These are phyloP conservation scores for Naegleria fowleri DNA, from an alignment of 208 protist species.

Conservation along the genomic window DNA sequence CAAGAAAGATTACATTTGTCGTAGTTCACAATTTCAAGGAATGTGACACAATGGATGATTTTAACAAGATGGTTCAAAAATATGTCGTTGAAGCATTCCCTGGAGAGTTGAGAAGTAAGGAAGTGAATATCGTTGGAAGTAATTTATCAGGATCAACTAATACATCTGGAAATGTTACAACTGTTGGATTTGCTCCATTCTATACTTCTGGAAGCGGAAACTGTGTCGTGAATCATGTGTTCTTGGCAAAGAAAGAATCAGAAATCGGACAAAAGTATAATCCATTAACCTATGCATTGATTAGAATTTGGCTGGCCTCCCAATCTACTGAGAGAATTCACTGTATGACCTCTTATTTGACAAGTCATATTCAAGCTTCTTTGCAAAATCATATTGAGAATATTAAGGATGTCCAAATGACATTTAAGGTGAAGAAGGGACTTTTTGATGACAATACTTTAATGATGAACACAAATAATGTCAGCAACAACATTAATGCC, in stretches of 20 bases:
- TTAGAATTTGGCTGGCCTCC: background rate
- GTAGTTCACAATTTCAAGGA: background rate
- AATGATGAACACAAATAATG: background rate
- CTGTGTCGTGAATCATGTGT: background rate
- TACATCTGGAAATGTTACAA: background rate
- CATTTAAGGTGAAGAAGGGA: background rate
- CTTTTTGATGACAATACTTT: background rate
- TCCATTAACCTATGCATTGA: background rate
- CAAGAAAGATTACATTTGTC: background rate
- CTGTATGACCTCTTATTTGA: background rate
- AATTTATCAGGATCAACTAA: background rate
- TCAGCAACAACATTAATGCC: background rate
- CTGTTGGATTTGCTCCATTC: background rate
- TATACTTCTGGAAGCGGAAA: background rate
- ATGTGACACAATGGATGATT: background rate
- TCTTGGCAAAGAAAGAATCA: background rate
- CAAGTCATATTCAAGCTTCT: background rate
- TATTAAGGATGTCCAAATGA: conserved; percentile 2
- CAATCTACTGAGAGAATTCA: conserved; percentile 14
- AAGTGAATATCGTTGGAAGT: background rate
- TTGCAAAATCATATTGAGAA: background rate
- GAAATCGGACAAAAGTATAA: background rate
- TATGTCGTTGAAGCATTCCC: background rate
- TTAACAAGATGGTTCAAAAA: background rate
- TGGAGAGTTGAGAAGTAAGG: background rate